These are phyloP conservation scores for Gentiana macrophylla DNA, from an alignment of 257 asterid genomes.

Conservation along the genomic window DNA sequence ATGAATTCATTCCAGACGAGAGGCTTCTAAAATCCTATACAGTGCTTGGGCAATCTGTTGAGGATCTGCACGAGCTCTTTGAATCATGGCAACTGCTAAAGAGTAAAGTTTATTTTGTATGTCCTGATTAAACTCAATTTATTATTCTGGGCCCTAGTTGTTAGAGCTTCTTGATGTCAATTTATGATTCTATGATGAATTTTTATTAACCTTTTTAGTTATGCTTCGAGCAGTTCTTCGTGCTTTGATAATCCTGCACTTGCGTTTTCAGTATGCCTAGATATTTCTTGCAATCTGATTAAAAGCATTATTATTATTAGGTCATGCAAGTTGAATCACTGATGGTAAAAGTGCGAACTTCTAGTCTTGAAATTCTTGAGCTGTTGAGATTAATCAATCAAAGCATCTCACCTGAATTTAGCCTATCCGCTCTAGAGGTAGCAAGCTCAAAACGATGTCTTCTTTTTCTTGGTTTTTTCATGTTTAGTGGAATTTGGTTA, in stretches of 20 bases:
- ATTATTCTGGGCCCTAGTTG: neutral
- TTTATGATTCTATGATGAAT: no score
- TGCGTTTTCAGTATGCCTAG: constrained; percentile 8
- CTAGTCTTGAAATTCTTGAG: constrained; percentile 48
- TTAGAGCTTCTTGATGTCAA: neutral
- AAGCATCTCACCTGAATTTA: constrained; percentile 26
- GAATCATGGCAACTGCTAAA: constrained; percentile 58
- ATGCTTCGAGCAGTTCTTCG: no score
- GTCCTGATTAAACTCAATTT: constrained; percentile 21
- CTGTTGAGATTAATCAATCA: constrained; percentile 39
- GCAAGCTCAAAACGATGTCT: constrained; percentile 7
- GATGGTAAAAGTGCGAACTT: constrained; percentile 24
- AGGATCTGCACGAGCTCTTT: constrained; percentile 51
- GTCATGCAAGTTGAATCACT: constrained; percentile 56
- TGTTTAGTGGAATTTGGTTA: neutral
- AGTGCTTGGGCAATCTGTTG: constrained; percentile 46
- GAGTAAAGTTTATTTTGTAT: constrained; percentile 82
- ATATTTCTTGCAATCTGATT: constrained; percentile 1
- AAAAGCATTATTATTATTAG: constrained; percentile 14
- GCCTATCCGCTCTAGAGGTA: constrained; percentile 54
- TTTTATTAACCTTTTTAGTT: no score
- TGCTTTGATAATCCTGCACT: neutral
- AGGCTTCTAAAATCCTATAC: constrained; percentile 42
- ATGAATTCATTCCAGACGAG: constrained; percentile 43
- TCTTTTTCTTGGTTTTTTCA: neutral